Evolutionary conservation across 345 rosid genomes (phyloP).

Genomic region (Durio zibethinus): DNA sequence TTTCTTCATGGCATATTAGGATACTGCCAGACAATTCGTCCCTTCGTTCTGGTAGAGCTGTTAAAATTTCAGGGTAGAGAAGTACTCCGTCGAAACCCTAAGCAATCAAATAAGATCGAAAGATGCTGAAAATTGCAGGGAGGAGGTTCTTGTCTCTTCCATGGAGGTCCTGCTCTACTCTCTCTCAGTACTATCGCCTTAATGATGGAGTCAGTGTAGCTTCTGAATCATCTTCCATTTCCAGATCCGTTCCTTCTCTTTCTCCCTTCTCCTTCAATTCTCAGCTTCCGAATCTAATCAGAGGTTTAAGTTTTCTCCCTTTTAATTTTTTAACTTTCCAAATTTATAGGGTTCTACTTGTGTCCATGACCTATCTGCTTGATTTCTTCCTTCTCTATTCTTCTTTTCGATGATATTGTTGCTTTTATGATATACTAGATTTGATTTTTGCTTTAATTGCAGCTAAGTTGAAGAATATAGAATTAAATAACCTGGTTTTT

Average conservation of each 20-base stretch:
- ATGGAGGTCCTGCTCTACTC: constrained; percentile 43
- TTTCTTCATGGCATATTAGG: too few relatives aligned
- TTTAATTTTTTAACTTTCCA: background rate
- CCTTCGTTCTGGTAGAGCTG: background rate
- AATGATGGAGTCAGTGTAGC: constrained; percentile 14
- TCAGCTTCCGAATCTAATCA: constrained; percentile 36
- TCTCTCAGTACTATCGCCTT: constrained; percentile 30
- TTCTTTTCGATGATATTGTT: background rate
- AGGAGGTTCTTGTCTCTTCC: constrained; percentile 59
- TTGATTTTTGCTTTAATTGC: background rate
- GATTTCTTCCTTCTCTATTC: background rate
- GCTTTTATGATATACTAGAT: background rate
- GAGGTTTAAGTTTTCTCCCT: constrained; percentile 41
- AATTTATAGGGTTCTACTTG: background rate
- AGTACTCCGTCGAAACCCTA: background rate
- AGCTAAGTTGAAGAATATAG: background rate
- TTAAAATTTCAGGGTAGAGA: background rate
- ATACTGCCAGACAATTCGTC: too few relatives aligned
- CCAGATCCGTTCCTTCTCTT: constrained; percentile 37
- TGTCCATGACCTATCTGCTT: background rate
- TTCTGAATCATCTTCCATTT: constrained; percentile 19
- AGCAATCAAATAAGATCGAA: background rate
- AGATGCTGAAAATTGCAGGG: constrained; percentile 76
- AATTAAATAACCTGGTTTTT: background rate
- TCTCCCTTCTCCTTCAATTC: constrained; percentile 25